Evolutionary conservation across 305 asterid species (phyloP), one percentile per base, ranked within the genome.

Genomic region (Solanum hybrid): DNA sequence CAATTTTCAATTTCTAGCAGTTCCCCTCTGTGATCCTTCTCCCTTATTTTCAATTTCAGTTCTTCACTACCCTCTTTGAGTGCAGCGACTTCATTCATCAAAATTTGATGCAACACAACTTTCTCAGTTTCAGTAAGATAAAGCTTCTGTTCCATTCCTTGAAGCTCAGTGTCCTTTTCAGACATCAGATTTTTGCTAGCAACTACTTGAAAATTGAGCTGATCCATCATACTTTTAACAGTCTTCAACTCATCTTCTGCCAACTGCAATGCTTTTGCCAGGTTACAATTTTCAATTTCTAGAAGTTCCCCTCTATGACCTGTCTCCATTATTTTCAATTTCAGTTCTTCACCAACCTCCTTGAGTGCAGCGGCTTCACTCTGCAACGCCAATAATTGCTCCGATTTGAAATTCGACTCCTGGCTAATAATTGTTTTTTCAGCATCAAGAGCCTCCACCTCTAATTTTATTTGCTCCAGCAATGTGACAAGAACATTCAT

Each of bases 401-500:
- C 93, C 6, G 90, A 88, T 91, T 90, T 92, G 90, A 77, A 66
- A 51, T 91, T 92, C 24, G 91, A 89, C 90, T 94, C 97, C 82
- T 88, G 92, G 87, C 92, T 95, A 51, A 94, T 73, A 45, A 89
- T 88, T 85, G 78, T 88, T 78, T 93, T 96, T 87, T 94, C 98
- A 92, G 87, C 40, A 92, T 91, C 93, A 51, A 95, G 93, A 89
- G 91, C 91, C 87, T 89, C 89, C 29, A 91, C 93, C 88, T 92
- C 95, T 9, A 92, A 56, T 78, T 80, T 92, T 87, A 95, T 92
- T 89, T 97, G 95, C 91, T 92, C 92, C 87, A 97, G 91, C 95
- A 94, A 93, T 90, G 95, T 87, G 78, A 93, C 88, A 89, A 97
- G 95, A 89, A 95, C 94, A 35, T 94, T 94, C 86, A 91, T 85